Conservation (phyloP, 2,329 filamentous ascomycete species). For the Purpureocillium takamizusanense region DNA sequence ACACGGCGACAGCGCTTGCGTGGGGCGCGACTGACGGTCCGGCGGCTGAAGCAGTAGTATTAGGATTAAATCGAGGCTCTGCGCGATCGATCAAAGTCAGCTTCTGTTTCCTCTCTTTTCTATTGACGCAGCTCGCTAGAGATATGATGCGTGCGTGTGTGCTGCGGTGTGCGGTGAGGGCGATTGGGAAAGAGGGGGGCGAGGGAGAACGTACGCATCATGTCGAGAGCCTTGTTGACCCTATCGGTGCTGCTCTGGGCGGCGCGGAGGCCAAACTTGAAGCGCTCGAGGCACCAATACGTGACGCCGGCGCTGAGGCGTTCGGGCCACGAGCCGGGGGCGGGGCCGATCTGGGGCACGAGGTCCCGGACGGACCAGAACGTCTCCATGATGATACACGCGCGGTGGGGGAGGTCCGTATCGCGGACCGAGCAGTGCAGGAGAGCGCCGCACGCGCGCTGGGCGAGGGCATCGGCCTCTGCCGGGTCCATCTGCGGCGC, state of each 20-base stretch:
- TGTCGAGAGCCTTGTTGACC: conserved; percentile 19
- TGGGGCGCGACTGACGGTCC: conserved; percentile 10
- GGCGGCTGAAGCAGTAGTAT: conserved; percentile 5
- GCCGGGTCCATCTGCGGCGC: conserved; percentile 20
- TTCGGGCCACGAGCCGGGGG: conserved; percentile 31
- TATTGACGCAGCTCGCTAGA: too few species aligned
- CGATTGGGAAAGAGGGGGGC: too few species aligned
- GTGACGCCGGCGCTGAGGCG: conserved; percentile 39
- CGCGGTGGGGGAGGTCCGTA: conserved; percentile 37
- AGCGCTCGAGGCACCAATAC: conserved; percentile 39
- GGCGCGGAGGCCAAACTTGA: conserved; percentile 32
- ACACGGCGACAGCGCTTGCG: too few species aligned
- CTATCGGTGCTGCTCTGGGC: conserved; percentile 22
- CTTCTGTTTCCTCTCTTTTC: too few species aligned
- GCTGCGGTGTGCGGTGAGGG: too few species aligned
- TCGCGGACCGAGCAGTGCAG: conserved; percentile 36
- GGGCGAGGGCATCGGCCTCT: conserved; percentile 20
- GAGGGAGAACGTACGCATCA: conserved; percentile 16
- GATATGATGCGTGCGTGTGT: too few species aligned
- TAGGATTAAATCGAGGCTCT: background rate
- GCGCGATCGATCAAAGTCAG: too few species aligned
- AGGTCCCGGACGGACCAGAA: conserved; percentile 33
- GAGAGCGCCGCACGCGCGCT: conserved; percentile 24
- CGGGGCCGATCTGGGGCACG: conserved; percentile 28
- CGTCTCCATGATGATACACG: conserved; percentile 36